Evolutionary conservation across 805 yeast genomes (phyloP).

Genomic region (Yarrowia keelungensis): DNA sequence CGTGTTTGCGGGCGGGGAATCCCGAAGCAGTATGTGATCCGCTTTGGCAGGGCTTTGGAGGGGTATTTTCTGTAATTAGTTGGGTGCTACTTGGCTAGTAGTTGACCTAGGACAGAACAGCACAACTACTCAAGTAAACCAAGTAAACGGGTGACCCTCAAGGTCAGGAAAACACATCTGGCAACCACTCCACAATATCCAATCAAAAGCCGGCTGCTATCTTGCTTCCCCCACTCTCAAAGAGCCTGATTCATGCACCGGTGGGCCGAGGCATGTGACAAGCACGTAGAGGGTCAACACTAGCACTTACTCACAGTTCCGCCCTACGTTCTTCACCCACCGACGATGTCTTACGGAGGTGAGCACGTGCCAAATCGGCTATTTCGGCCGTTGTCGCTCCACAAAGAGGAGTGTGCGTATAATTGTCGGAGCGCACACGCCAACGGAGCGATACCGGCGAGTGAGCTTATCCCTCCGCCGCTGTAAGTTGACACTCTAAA

Average conservation of each 20-base stretch:
- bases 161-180: not conserved
- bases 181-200: not conserved
- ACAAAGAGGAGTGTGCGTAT: constrained; percentile 30
- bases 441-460: constrained; percentile 26
- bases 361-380: constrained; percentile 10
- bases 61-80: no score
- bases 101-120: no score
- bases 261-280: constrained; percentile 35
- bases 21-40: not conserved
- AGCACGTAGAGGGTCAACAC: not conserved
- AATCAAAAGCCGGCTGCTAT: constrained; percentile 23
- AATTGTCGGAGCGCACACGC: not conserved
- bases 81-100: no score
- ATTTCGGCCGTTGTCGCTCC: not conserved
- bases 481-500: not conserved
- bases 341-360: constrained; percentile 30
- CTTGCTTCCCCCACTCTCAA: constrained; percentile 15
- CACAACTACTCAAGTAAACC: no score
- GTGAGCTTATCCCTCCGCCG: no score
- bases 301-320: no score
- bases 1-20: not conserved
- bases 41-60: no score
- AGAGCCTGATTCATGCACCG: constrained; percentile 27
- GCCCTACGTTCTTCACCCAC: not conserved
- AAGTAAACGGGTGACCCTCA: not conserved